Conservation (phyloP, 2,329 filamentous ascomycete species). For the Coniella lustricola region DNA sequence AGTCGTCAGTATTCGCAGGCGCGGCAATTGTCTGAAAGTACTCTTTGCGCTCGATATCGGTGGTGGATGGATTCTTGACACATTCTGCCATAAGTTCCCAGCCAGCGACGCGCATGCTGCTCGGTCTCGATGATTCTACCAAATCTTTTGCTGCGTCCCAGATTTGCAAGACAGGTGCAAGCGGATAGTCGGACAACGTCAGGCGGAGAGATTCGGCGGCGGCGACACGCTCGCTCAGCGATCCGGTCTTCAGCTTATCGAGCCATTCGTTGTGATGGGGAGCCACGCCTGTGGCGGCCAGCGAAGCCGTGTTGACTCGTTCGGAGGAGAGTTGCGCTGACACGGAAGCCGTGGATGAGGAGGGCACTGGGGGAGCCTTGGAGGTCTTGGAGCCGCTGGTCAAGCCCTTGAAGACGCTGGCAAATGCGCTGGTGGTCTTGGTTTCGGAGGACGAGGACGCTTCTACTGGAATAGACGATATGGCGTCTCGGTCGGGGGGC, state of each 20-base stretch:
- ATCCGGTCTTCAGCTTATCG: conserved; percentile 46
- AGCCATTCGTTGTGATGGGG: conserved; percentile 48
- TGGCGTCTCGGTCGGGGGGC: conserved; percentile 35
- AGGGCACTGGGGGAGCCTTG: conserved; percentile 41
- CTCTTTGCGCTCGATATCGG: conserved; percentile 59
- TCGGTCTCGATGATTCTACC: conserved; percentile 50
- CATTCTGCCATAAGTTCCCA: conserved; percentile 62
- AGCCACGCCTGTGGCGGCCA: conserved; percentile 36
- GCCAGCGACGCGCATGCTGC: conserved; percentile 48
- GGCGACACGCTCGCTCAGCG: conserved; percentile 45
- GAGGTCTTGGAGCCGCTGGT: conserved; percentile 44
- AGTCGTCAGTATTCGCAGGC: conserved; percentile 52
- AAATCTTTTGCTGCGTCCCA: conserved; percentile 62
- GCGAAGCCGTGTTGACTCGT: conserved; percentile 34
- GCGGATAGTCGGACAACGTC: conserved; percentile 51
- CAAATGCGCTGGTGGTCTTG: conserved; percentile 49
- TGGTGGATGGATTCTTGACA: conserved; percentile 53
- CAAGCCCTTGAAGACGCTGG: conserved; percentile 57
- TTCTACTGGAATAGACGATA: conserved; percentile 56
- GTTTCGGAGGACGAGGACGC: conserved; percentile 44
- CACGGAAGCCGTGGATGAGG: conserved; percentile 28
- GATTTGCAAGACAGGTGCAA: conserved; percentile 53
- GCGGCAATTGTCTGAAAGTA: conserved; percentile 58
- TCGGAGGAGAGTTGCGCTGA: conserved; percentile 35
- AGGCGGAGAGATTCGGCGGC: conserved; percentile 52